phyloP scores from a whole-genome alignment of 2,329 filamentous ascomycete species.

The Hypoxylon sp. region DNA sequence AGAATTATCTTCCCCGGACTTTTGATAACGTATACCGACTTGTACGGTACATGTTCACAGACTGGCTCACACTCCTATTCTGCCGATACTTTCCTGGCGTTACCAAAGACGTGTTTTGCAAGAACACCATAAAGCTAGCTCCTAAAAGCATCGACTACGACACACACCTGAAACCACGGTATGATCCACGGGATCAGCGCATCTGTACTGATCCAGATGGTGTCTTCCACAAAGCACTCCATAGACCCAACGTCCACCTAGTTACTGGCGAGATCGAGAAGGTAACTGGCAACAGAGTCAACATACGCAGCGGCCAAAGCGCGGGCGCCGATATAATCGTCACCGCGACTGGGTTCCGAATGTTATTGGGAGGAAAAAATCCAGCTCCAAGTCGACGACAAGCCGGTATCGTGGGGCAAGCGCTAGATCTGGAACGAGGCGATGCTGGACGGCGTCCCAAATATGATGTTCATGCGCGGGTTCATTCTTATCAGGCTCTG shows the following conservation, averaged over 20 bases:
- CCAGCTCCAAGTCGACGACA: slow-evolving; percentile 62
- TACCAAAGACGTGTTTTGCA: slow-evolving; percentile 58
- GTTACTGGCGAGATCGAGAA: slow-evolving; percentile 60
- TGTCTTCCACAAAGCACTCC: slow-evolving; percentile 58
- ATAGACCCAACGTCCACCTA: slow-evolving; percentile 52
- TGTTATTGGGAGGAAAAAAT: slow-evolving; percentile 67
- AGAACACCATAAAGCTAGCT: slow-evolving; percentile 58
- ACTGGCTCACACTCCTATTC: slow-evolving; percentile 58
- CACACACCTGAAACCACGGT: slow-evolving; percentile 65
- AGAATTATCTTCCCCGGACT: background rate
- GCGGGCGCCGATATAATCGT: slow-evolving; percentile 68
- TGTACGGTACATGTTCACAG: slow-evolving; percentile 54
- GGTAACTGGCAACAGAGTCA: slow-evolving; percentile 53
- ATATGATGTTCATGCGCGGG: slow-evolving; percentile 68
- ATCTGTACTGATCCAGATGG: slow-evolving; percentile 67
- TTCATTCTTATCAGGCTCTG: slow-evolving; percentile 54
- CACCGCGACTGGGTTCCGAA: slow-evolving; percentile 71
- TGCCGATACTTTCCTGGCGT: slow-evolving; percentile 63
- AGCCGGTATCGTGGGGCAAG: background rate
- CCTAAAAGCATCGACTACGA: slow-evolving; percentile 61
- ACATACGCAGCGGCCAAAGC: no score
- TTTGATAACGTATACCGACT: background rate
- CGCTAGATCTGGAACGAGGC: slow-evolving; percentile 64
- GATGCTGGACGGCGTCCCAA: slow-evolving; percentile 73
- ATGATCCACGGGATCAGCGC: slow-evolving; percentile 75